Conservation (phyloP, 306 rosid species). For the Pueraria montana region DNA sequence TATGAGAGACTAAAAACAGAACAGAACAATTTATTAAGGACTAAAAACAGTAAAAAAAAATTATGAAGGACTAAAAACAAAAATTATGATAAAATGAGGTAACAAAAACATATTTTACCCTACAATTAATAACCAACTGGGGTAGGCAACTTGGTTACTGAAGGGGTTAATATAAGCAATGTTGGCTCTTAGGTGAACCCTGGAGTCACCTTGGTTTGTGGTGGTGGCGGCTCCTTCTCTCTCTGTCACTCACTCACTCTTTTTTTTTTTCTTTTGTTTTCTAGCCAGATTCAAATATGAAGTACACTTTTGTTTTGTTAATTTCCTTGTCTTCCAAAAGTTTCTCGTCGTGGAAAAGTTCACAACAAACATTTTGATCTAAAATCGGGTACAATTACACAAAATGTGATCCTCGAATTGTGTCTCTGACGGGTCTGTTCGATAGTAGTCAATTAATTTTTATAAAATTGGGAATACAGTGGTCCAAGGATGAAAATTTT, state of each 20-base stretch:
- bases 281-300: background rate
- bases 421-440: background rate
- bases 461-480: background rate
- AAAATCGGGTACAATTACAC: background rate
- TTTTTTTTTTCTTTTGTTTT: slow-evolving; percentile 29
- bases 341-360: background rate
- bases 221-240: slow-evolving; percentile 4
- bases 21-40: too few relatives aligned
- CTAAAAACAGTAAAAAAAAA: too few relatives aligned
- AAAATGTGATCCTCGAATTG: background rate
- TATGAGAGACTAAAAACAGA: too few relatives aligned
- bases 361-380: slow-evolving; percentile 19
- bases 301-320: background rate
- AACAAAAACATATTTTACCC: too few relatives aligned
- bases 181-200: slow-evolving; percentile 75
- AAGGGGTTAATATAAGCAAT: slow-evolving; percentile 47
- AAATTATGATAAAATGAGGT: too few relatives aligned
- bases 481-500: too few relatives aligned
- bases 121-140: slow-evolving; percentile 40
- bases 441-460: background rate
- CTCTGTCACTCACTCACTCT: slow-evolving; percentile 46
- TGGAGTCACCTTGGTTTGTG: slow-evolving; percentile 64
- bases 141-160: slow-evolving; percentile 56
- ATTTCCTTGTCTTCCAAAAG: background rate
- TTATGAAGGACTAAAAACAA: too few relatives aligned